These are phyloP conservation scores for Alliaria petiolata DNA, from an alignment of 345 rosid genomes.

Conservation along the genomic window DNA sequence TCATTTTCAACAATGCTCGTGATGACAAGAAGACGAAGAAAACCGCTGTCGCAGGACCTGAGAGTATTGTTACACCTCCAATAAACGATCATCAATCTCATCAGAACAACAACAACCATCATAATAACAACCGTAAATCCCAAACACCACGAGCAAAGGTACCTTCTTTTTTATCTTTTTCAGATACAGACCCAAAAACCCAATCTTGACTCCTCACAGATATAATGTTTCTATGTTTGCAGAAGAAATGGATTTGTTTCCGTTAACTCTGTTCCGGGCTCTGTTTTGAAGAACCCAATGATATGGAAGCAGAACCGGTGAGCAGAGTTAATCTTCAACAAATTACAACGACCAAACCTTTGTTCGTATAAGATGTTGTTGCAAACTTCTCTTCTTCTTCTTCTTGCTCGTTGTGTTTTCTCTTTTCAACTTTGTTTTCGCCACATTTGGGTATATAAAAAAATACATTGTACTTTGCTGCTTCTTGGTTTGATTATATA, in stretches of 20 bases:
- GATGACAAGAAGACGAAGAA: slow-evolving; percentile 86
- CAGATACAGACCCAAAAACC: neutral
- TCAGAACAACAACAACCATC: slow-evolving; percentile 1
- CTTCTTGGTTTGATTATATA: neutral
- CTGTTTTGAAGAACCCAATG: neutral
- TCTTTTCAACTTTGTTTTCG: slow-evolving; percentile 18
- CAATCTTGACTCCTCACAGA: neutral
- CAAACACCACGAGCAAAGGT: slow-evolving; percentile 28
- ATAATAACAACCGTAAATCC: slow-evolving; percentile 4
- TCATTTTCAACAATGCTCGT: slow-evolving; percentile 87
- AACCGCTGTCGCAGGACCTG: slow-evolving; percentile 35
- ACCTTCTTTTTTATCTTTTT: neutral
- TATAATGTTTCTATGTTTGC: neutral
- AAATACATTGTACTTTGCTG: neutral
- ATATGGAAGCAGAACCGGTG: slow-evolving; percentile 2
- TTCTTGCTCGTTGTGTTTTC: slow-evolving; percentile 17
- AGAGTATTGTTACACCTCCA: slow-evolving; percentile 26
- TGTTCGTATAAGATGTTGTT: slow-evolving; percentile 17
- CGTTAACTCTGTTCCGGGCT: neutral
- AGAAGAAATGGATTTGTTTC: slow-evolving; percentile 38
- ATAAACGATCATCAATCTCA: slow-evolving; percentile 1
- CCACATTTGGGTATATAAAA: slow-evolving; percentile 5
- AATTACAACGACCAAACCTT: neutral
- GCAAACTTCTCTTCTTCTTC: slow-evolving; percentile 8
- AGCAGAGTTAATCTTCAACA: slow-evolving; percentile 12